phyloP scores from a whole-genome alignment of 495 filamentous ascomycete species.

The Penicillium silybi region DNA sequence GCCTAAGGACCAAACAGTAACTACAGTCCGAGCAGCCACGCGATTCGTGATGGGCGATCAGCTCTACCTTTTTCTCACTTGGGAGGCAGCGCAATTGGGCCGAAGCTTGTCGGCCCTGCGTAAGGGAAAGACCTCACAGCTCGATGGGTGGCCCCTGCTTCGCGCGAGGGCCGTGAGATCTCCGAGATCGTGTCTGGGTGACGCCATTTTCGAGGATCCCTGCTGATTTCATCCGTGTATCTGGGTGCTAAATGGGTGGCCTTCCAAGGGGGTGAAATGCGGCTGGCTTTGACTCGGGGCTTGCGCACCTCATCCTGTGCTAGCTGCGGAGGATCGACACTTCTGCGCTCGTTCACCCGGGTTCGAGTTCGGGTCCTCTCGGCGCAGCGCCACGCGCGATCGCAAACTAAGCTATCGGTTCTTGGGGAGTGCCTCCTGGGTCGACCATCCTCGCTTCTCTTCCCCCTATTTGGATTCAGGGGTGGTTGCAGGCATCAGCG shows the following conservation, averaged over 20 bases:
- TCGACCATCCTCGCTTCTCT: background rate
- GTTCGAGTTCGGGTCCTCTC: background rate
- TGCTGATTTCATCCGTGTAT: background rate
- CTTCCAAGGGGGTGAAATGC: background rate
- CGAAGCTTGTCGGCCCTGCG: conserved; percentile 12
- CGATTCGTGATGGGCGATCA: conserved; percentile 7
- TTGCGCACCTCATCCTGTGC: background rate
- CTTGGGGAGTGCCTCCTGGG: background rate
- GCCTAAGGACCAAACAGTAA: background rate
- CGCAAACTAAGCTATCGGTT: conserved; percentile 14
- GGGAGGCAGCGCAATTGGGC: conserved; percentile 9
- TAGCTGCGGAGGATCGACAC: background rate
- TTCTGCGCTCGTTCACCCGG: background rate
- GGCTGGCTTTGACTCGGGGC: background rate
- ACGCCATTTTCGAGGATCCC: background rate
- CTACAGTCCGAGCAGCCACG: background rate
- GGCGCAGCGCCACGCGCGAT: conserved; percentile 14
- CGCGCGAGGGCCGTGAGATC: conserved; percentile 10
- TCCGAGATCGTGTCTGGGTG: conserved; percentile 7
- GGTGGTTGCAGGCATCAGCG: background rate
- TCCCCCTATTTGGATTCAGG: conserved; percentile 1
- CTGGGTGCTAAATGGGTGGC: background rate
- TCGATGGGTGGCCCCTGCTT: conserved; percentile 20
- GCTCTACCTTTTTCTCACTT: conserved; percentile 18
- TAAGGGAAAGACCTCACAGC: conserved; percentile 8